Base-by-base conservation (phyloP, 73 alveolate species). In the Paramecium sonneborni region DNA sequence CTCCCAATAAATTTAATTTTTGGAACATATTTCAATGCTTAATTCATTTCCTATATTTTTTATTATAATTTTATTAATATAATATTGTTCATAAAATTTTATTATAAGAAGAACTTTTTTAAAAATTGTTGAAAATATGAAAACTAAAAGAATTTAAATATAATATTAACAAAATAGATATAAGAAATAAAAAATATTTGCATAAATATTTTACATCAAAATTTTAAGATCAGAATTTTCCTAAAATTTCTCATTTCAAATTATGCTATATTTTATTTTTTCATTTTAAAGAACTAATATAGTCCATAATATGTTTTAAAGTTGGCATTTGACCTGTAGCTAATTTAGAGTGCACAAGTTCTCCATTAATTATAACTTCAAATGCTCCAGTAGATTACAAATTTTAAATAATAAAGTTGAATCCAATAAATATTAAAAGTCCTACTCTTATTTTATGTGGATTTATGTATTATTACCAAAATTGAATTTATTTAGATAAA, bases 1-100 rank as follows among this genome's bases (percentile, higher is more conserved):
- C 58, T 74, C 18, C 87, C 87, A 4, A 74, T 35, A 74, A 74
- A 74, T 74, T 74, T 74, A 1, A 74, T 74, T 74, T 74, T 74
- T 18, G 87, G 87, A 37, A 74, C 87, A 37, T 74, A 74, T 74
- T 74, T 74, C 44, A 74, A 37, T 12, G 68, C 87, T 74, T 74
- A 39, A 74, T 74, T 74, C 87, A 74, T 74, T 10, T 37, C 32
- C 6, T 67, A 30, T 18, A 6, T 67, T 24, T n/a, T 32, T 67
- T 32, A 67, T 32, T 21, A 67, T 32, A 67, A 26, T 58, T 58
- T 58, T 58, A 67, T 12, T 67, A 30, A 67, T 67, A 15, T 21
- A 67, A 30, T 34, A 67, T 67, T 67, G n/a, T 43, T 43, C 58
- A n/a, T n/a, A n/a, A n/a, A n/a, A n/a, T n/a, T n/a, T n/a, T n/a